phyloP scores from a whole-genome alignment of 176 grass and related monocot genomes.

The maize (Zea mays) region DNA sequence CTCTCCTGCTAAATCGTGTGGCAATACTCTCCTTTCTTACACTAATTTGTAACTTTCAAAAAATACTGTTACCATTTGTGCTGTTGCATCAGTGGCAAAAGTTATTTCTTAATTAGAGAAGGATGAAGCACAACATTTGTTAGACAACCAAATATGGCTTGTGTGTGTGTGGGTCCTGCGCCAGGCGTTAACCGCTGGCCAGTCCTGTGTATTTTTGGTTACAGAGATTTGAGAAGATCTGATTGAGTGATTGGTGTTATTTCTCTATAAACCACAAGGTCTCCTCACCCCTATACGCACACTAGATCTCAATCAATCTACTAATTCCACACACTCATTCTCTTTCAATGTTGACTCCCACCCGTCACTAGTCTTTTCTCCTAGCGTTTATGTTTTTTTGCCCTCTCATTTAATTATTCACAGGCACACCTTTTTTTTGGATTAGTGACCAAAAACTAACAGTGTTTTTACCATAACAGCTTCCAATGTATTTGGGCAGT shows the following conservation, averaged over 20 bases:
- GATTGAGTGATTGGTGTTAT: too few relatives aligned
- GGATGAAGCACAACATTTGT: background rate
- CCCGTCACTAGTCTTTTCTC: background rate
- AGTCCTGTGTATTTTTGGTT: too few relatives aligned
- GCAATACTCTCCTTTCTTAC: background rate
- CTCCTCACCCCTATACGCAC: too few relatives aligned
- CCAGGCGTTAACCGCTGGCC: too few relatives aligned
- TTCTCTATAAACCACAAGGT: too few relatives aligned
- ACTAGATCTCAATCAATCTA: too few relatives aligned
- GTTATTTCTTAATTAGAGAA: background rate
- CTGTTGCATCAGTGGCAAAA: background rate
- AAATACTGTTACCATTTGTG: background rate
- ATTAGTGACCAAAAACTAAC: slow-evolving; percentile 5
- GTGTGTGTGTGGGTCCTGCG: too few relatives aligned
- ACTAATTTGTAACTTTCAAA: background rate
- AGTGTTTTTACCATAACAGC: slow-evolving; percentile 38
- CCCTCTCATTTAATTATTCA: background rate
- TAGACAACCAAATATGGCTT: too few relatives aligned
- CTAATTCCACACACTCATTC: too few relatives aligned
- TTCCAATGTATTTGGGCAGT: slow-evolving; percentile 55
- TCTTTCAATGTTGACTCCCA: background rate
- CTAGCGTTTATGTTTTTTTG: background rate
- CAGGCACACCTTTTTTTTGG: background rate
- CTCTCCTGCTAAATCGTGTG: slow-evolving; percentile 12
- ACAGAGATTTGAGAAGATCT: too few relatives aligned